Conservation (phyloP, 306 rosid genomes). For the Echinosophora koreensis region DNA sequence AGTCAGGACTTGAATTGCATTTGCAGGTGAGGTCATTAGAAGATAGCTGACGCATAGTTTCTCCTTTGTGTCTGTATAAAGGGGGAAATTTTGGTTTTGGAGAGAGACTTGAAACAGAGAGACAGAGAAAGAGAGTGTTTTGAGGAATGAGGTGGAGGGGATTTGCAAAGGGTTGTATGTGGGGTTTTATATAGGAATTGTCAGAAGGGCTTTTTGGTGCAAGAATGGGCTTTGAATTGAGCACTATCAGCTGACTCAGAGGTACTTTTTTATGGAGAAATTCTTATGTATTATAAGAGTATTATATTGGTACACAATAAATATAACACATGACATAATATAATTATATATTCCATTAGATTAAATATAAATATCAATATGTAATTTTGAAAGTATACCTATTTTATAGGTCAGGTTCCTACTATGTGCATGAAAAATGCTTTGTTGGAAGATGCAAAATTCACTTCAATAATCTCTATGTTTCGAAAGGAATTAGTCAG, state of each 20-base stretch:
- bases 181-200: slow-evolving; percentile 56
- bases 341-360: background rate
- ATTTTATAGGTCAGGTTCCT: too few species aligned
- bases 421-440: too few species aligned
- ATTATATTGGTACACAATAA: background rate
- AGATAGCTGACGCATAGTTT: slow-evolving; percentile 47
- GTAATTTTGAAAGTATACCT: background rate
- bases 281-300: too few species aligned
- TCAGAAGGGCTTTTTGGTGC: slow-evolving; percentile 3
- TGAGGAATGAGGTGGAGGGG: slow-evolving; percentile 27
- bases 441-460: too few species aligned
- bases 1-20: slow-evolving; percentile 40
- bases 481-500: too few species aligned
- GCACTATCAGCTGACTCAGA: background rate
- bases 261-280: background rate
- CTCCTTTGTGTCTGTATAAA: slow-evolving; percentile 39
- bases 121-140: slow-evolving; percentile 22
- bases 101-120: slow-evolving; percentile 9
- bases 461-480: too few species aligned
- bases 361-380: background rate
- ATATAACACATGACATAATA: background rate
- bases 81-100: slow-evolving; percentile 17
- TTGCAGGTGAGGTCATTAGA: slow-evolving; percentile 46
- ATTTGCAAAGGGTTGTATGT: background rate
- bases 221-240: slow-evolving; percentile 10